Conservation (phyloP, 139 green algal genomes). For the Pycnococcus provasolii region DNA sequence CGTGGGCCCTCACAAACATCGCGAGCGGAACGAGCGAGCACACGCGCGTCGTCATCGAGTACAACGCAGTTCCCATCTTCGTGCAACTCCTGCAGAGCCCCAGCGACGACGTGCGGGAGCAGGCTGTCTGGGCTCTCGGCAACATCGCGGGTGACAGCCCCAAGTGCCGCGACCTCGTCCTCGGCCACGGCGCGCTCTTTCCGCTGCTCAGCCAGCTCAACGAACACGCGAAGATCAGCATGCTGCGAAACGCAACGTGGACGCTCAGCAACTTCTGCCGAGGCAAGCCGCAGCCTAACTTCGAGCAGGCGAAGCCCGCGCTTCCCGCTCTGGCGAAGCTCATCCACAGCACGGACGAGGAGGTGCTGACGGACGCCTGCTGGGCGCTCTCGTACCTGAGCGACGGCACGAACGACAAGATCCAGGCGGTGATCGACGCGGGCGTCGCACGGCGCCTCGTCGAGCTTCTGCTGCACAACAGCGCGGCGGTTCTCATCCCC, state of each 20-base stretch:
- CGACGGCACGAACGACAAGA: slow-evolving; percentile 97
- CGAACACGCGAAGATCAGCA: slow-evolving; percentile 82
- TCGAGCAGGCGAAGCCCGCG: slow-evolving; percentile 59
- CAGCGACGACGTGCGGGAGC: slow-evolving; percentile 91
- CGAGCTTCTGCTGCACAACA: slow-evolving; percentile 57
- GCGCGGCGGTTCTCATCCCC: slow-evolving; percentile 78
- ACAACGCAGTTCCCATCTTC: slow-evolving; percentile 92
- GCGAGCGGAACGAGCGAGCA: slow-evolving; percentile 92
- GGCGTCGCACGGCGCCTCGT: slow-evolving; percentile 82
- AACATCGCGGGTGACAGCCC: slow-evolving; percentile 96
- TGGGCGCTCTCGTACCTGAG: slow-evolving; percentile 97
- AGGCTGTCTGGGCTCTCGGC: slow-evolving; percentile 97
- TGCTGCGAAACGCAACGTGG: slow-evolving; percentile 98
- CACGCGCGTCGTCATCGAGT: slow-evolving; percentile 94
- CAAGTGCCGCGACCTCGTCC: slow-evolving; percentile 88
- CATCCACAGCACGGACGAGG: slow-evolving; percentile 85
- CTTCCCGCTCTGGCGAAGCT: slow-evolving; percentile 82
- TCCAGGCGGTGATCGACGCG: slow-evolving; percentile 89
- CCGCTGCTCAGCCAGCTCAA: slow-evolving; percentile 88
- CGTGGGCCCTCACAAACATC: slow-evolving; percentile 98
- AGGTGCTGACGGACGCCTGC: slow-evolving; percentile 97
- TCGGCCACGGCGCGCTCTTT: slow-evolving; percentile 62
- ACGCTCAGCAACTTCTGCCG: slow-evolving; percentile 99
- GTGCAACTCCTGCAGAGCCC: slow-evolving; percentile 81
- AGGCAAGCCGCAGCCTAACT: slow-evolving; percentile 84